Evolutionary conservation across 2,329 filamentous ascomycete genomes (phyloP).

Genomic region (Verticillium zaregamsianum): DNA sequence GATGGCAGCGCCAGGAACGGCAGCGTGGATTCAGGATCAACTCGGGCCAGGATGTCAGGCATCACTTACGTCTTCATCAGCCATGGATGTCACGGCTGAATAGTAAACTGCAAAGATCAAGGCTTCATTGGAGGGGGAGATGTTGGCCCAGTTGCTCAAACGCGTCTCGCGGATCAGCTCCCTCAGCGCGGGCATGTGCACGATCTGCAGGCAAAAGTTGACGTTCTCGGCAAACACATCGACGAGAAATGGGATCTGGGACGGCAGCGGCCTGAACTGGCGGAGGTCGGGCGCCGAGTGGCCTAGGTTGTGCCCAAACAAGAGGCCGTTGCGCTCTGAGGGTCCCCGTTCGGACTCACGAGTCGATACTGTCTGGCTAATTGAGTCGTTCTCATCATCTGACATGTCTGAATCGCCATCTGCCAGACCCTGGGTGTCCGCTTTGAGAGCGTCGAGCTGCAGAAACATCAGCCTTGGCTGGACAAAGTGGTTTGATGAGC

Average conservation of each 20-base stretch:
- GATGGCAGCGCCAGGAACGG: too few relatives aligned
- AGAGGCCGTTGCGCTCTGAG: slow-evolving; percentile 43
- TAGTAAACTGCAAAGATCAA: slow-evolving; percentile 56
- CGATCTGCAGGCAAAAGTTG: slow-evolving; percentile 36
- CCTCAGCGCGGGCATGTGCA: slow-evolving; percentile 41
- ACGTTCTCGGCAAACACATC: slow-evolving; percentile 48
- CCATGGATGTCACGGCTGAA: slow-evolving; percentile 50
- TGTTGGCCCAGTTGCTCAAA: slow-evolving; percentile 17
- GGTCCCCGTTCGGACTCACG: slow-evolving; percentile 36
- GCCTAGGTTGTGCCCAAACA: slow-evolving; percentile 43
- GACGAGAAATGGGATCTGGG: slow-evolving; percentile 50
- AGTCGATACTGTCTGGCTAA: slow-evolving; percentile 24
- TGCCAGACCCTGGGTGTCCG: slow-evolving; percentile 28
- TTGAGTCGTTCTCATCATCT: slow-evolving; percentile 28
- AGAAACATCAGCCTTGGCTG: neutral
- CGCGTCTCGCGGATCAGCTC: slow-evolving; percentile 32
- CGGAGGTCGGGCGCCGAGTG: slow-evolving; percentile 23
- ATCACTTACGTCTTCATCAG: slow-evolving; percentile 47
- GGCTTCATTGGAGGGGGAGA: slow-evolving; percentile 43
- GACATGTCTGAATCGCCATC: slow-evolving; percentile 31
- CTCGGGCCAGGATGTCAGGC: neutral
- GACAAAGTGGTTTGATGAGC: slow-evolving; percentile 10
- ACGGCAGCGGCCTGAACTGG: slow-evolving; percentile 46
- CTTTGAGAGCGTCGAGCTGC: slow-evolving; percentile 40
- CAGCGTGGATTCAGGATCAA: too few relatives aligned